Evolutionary conservation across 495 filamentous ascomycete genomes (phyloP), one percentile per base, ranked within the genome.

Genomic region (Aspergillus mulundensis): DNA sequence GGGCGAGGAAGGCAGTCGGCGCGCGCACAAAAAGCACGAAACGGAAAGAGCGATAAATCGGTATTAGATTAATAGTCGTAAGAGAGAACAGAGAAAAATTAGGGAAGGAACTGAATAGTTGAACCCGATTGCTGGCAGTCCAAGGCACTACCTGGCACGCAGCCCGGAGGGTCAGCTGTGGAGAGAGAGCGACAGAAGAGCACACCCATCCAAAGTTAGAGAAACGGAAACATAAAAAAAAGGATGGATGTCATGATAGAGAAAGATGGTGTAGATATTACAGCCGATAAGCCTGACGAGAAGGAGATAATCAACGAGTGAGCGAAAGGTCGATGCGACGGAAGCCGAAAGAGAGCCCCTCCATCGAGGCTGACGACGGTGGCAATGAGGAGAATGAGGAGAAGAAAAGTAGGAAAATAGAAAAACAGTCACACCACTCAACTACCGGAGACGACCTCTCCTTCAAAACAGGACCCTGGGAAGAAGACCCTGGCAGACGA

Each of bases 271-370:
- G 10, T 44, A 43, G n/a, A n/a, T 45, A 57, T 50, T 57, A 57
- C 32, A 36, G 14, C 16, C 23, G 38, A 43, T 58, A 51, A 28
- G 34, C 7, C 16, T 39, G 36, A 50, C 28, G 30, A 39, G 38
- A 50, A 54, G 51, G 46, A 61, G 42, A 39, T 18, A 49, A 30
- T 44, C 41, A 20, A 56, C 28, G 45, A 61, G 54, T 49, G 59
- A 59, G 54, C 20, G 56, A 43, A 46, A 18, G 18, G 49, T 41
- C 54, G 54, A 62, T 60, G 45, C 49, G 53, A 58, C 53, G 24
- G 36, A 60, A 53, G 49, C 57, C 50, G 51, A 41, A 50, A 60
- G 57, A 57, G 58, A 53, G 42, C 50, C 63, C 63, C 63, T 65
- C 63, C 63, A 65, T 65, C 42, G 51, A 51, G 56, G 52, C 40